Conservation (phyloP, 257 asterid species). For the Solanum ossicruentum region DNA sequence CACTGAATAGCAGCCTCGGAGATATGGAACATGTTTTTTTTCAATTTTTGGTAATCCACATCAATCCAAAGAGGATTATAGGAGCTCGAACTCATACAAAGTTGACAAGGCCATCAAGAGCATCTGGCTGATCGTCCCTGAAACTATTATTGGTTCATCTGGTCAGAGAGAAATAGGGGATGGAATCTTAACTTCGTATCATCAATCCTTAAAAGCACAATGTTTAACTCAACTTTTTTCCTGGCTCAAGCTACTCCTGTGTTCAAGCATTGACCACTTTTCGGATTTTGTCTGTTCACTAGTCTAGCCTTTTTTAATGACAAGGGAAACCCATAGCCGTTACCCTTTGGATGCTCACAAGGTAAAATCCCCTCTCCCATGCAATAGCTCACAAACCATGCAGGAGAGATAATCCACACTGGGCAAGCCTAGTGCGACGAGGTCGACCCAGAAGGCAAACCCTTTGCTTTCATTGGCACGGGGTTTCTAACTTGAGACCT, state of each 20-base stretch:
- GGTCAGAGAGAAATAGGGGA: not conserved
- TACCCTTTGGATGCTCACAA: too few species aligned
- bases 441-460: too few species aligned
- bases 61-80: not conserved
- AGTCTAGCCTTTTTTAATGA: not conserved
- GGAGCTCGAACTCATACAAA: not conserved
- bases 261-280: not conserved
- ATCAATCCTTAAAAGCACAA: not conserved
- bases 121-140: not conserved
- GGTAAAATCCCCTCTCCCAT: too few species aligned
- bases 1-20: not conserved
- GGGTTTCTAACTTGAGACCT: too few species aligned
- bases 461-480: too few species aligned
- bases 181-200: not conserved
- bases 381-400: too few species aligned
- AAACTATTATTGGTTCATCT: not conserved
- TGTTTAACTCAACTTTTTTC: not conserved
- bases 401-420: too few species aligned
- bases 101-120: not conserved
- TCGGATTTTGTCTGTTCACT: not conserved
- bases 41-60: not conserved
- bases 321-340: too few species aligned
- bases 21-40: not conserved
- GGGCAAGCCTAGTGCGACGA: too few species aligned
- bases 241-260: not conserved